Percentiles rank a stretch among this genome's conserved stretches.
Evolutionary conservation across 306 rosid species (phyloP).

Genomic region (Dalbergia cochinchinensis): DNA sequence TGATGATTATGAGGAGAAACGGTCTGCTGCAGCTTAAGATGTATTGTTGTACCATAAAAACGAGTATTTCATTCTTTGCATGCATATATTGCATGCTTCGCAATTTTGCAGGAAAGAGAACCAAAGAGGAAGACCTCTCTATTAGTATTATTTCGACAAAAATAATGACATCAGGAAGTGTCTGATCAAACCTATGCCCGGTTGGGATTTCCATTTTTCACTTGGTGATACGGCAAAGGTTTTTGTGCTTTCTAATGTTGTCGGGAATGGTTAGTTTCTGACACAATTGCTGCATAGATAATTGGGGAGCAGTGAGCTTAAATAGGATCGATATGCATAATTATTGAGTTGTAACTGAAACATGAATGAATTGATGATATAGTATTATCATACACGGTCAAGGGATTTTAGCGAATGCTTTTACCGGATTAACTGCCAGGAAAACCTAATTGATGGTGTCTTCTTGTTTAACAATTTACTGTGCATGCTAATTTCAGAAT

Average conservation of each 20-base stretch:
- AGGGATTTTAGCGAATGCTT: not conserved
- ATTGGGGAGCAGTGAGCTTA: constrained; percentile 50
- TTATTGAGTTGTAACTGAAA: constrained; percentile 45
- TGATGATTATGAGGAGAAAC: constrained; percentile 84
- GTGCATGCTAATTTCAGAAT: constrained; percentile 32
- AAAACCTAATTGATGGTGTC: constrained; percentile 19
- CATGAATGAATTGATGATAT: constrained; percentile 24
- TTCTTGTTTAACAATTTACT: not conserved
- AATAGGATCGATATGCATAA: constrained; percentile 34
- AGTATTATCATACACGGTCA: constrained; percentile 28
- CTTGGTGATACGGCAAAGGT: constrained; percentile 39
- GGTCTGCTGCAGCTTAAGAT: constrained; percentile 75
- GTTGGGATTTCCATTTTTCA: constrained; percentile 35
- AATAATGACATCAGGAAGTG: constrained; percentile 45
- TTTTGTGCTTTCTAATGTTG: constrained; percentile 37
- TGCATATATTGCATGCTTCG: constrained; percentile 53
- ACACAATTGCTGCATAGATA: constrained; percentile 47
- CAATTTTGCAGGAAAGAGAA: constrained; percentile 64
- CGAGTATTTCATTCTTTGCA: constrained; percentile 63
- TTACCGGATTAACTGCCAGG: constrained; percentile 4
- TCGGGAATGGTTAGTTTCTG: constrained; percentile 26
- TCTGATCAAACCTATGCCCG: constrained; percentile 41
- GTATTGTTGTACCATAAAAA: constrained; percentile 41
- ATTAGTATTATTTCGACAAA: constrained; percentile 42
- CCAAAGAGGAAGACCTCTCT: constrained; percentile 39